Base-by-base conservation (phyloP, 176 grass and related monocot genomes). In the Urochloa ruziziensis region DNA sequence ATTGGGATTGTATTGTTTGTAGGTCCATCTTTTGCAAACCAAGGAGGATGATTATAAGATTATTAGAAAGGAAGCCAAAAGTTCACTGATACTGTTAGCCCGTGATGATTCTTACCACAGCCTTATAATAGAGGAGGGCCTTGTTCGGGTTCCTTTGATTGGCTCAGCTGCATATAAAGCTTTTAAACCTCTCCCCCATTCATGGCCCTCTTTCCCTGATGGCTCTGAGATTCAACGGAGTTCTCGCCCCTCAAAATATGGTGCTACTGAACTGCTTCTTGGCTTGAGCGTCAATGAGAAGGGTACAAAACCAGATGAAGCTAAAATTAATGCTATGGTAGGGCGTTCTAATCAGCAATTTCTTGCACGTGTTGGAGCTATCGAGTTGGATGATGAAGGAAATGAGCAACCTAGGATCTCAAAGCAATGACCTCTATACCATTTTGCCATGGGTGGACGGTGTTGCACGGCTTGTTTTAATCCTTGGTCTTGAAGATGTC, bases 181-280 rank as follows among this genome's bases (percentile, higher is more conserved):
- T 74, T 89, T 89, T 85, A 75, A 57, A 86, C 81, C 89, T 54
- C 81, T 74, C 33, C 90, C 92, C 85, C 87, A 87, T 89, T 91
- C 81, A 62, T 94, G 92, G 92, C 92, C 92, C 34, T 87, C 92
- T 80, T 87, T 91, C 51, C 87, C 92, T 83, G 89, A 87, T 89
- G 92, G 92, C 46, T 85, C 77, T 54, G 84, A 94, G 80, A 91
- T 94, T 75, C 86, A 89, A 59, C 58, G 61, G 15, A 89, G 62
- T 82, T 85, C 81, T 58, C 75, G 36, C 4, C 89, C 92, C 84
- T 89, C 89, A 83, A 94, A 80, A 87, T 94, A 87, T 58, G 92
- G 92, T 87, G 89, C 92, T 61, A 89, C 89, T 32, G 92, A 94
- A 65, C 78, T 94, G 82, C 89, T 94, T 70, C 77, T 94, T 91